These are phyloP conservation scores for Phaeoacremonium minimum DNA, from an alignment of 2,329 filamentous ascomycete genomes.

Conservation along the genomic window DNA sequence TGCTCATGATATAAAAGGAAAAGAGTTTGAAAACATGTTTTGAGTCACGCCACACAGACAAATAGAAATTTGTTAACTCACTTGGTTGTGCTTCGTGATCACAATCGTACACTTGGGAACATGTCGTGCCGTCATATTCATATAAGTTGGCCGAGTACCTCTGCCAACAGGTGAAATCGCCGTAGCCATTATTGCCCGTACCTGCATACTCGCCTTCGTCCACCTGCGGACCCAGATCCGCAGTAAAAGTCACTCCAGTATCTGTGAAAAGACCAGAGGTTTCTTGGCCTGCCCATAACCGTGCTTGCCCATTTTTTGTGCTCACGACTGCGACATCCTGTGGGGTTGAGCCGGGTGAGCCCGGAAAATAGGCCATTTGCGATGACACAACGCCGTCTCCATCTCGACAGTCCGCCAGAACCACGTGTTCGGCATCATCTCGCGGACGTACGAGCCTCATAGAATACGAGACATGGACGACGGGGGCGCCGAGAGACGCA, in stretches of 20 bases:
- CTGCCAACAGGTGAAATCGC: conserved; percentile 23
- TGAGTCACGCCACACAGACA: too few relatives aligned
- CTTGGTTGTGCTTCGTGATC: conserved; percentile 18
- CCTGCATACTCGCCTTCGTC: conserved; percentile 22
- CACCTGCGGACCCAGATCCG: conserved; percentile 19
- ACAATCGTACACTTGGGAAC: conserved; percentile 23
- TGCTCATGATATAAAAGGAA: too few relatives aligned
- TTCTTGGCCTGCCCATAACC: conserved; percentile 20
- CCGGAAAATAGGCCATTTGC: conserved; percentile 24
- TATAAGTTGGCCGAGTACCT: conserved; percentile 17
- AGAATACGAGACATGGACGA: too few relatives aligned
- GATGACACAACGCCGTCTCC: conserved; percentile 17
- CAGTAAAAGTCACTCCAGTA: conserved; percentile 21
- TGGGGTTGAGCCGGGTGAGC: conserved; percentile 11
- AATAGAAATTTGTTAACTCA: too few relatives aligned
- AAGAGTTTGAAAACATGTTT: too few relatives aligned
- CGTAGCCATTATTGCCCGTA: conserved; percentile 23
- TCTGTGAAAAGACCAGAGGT: conserved; percentile 20
- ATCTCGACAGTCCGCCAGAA: conserved; percentile 23
- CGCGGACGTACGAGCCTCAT: too few relatives aligned
- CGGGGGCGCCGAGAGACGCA: too few relatives aligned
- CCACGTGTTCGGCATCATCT: conserved; percentile 18
- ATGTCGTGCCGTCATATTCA: conserved; percentile 15
- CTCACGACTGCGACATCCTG: conserved; percentile 20
- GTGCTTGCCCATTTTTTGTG: conserved; percentile 15